Percentiles rank a stretch among this genome's conserved stretches.
Evolutionary conservation across 2,329 filamentous ascomycete species (phyloP).

Genomic region (Fusarium sarcochroum): DNA sequence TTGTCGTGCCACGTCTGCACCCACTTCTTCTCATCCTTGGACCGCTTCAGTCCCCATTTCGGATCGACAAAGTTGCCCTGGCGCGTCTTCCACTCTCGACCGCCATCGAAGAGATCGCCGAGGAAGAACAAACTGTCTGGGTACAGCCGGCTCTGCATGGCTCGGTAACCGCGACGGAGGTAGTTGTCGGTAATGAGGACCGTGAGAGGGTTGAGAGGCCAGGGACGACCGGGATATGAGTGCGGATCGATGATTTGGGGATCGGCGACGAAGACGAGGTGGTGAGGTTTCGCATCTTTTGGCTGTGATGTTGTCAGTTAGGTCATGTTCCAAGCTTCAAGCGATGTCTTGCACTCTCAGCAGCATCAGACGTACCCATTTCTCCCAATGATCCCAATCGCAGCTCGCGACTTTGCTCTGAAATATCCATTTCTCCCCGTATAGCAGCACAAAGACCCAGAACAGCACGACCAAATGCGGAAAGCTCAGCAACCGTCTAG

Average conservation of each 20-base stretch:
- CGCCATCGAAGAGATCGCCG: conserved; percentile 95
- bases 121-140: conserved; percentile 93
- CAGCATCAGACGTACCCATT: conserved; percentile 76
- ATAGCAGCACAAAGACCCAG: conserved; percentile 85
- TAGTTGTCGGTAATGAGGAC: conserved; percentile 86
- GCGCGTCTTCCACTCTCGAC: conserved; percentile 90
- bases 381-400: conserved; percentile 90
- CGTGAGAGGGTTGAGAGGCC: conserved; percentile 69
- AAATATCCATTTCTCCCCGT: conserved; percentile 88
- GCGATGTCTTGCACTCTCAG: not conserved
- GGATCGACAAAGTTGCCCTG: conserved; percentile 72
- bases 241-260: conserved; percentile 94
- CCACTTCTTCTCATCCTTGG: conserved; percentile 65
- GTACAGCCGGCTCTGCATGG: conserved; percentile 80
- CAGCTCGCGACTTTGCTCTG: conserved; percentile 78
- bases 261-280: conserved; percentile 87
- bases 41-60: conserved; percentile 67
- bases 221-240: conserved; percentile 87
- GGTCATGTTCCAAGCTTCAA: not conserved
- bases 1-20: conserved; percentile 78
- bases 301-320: conserved; percentile 69
- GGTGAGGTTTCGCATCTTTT: conserved; percentile 82
- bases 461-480: conserved; percentile 76
- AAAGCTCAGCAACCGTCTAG: conserved; percentile 70
- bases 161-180: conserved; percentile 84